Evolutionary conservation across 352 stramenopile genomes (phyloP).

Genomic region (Sclerospora graminicola): DNA sequence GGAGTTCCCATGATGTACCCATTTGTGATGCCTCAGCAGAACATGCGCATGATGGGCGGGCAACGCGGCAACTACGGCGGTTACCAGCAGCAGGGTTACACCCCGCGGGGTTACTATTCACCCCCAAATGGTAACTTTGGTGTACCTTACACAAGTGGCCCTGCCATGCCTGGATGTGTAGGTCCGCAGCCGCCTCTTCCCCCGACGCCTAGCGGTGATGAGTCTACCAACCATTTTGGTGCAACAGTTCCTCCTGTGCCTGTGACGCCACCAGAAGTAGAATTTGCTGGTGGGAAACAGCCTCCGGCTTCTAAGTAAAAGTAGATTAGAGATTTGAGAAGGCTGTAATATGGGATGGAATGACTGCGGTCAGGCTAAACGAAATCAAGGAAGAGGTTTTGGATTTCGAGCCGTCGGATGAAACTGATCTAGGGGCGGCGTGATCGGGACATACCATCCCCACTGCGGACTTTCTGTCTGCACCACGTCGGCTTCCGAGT

Average conservation of each 20-base stretch:
- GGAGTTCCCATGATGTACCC: slow-evolving; percentile 63
- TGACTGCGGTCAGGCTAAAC: slow-evolving; percentile 6
- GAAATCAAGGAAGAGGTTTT: slow-evolving; percentile 20
- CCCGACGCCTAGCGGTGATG: slow-evolving; percentile 16
- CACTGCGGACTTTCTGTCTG: slow-evolving; percentile 74
- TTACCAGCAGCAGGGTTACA: slow-evolving; percentile 53
- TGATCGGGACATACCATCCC: slow-evolving; percentile 84
- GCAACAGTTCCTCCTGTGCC: too few species aligned
- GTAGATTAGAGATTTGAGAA: slow-evolving; percentile 16
- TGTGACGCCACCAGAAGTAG: slow-evolving; percentile 12
- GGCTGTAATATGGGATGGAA: slow-evolving; percentile 2
- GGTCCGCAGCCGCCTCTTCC: slow-evolving; percentile 37
- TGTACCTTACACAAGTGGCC: slow-evolving; percentile 22
- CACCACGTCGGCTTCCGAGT: slow-evolving; percentile 15
- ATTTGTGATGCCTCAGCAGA: slow-evolving; percentile 59
- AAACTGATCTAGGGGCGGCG: slow-evolving; percentile 59
- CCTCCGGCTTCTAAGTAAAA: slow-evolving; percentile 10
- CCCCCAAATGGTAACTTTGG: slow-evolving; percentile 24
- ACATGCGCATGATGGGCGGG: slow-evolving; percentile 38
- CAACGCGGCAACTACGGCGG: slow-evolving; percentile 29
- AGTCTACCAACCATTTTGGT: too few species aligned
- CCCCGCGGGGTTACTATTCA: slow-evolving; percentile 52
- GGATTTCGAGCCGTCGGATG: slow-evolving; percentile 4
- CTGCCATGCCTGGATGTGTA: slow-evolving; percentile 20
- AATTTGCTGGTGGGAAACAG: slow-evolving; percentile 3